Percentiles rank a stretch among this genome's conserved stretches.
Evolutionary conservation across 78 protist species (phyloP).

Genomic region (Creolimax fragrantissima): DNA sequence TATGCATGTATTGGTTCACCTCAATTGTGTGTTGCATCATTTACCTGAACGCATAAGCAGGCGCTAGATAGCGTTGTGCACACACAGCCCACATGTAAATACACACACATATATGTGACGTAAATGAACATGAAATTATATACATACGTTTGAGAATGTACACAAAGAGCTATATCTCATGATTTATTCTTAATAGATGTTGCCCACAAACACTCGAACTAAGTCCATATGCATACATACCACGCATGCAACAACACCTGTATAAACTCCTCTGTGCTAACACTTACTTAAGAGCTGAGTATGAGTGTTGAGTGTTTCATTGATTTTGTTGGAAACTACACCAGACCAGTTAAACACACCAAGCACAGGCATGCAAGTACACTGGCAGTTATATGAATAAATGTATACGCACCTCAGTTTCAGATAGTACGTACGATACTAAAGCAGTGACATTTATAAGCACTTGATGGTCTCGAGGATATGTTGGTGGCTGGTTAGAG

Average conservation of each 20-base stretch:
- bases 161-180: too few relatives aligned
- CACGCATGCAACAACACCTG: neutral
- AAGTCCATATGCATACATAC: neutral
- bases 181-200: too few relatives aligned
- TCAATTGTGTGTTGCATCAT: too few relatives aligned
- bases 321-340: too few relatives aligned
- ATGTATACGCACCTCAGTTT: neutral
- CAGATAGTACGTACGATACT: neutral
- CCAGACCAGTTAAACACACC: too few relatives aligned
- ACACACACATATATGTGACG: neutral
- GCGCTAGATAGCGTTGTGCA: too few relatives aligned
- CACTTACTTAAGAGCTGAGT: too few relatives aligned
- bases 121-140: neutral
- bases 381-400: neutral
- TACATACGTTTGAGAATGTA: neutral
- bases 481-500: neutral
- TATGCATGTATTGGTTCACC: too few relatives aligned
- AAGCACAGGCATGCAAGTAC: neutral
- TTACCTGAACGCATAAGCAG: too few relatives aligned
- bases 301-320: too few relatives aligned
- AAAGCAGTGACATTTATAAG: neutral
- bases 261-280: neutral
- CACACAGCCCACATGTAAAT: neutral
- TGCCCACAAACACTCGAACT: too few relatives aligned
- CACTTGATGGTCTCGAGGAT: neutral